Conservation (phyloP, 192 early-diverging fungal genomes). For the Backusella tarrabulga region DNA sequence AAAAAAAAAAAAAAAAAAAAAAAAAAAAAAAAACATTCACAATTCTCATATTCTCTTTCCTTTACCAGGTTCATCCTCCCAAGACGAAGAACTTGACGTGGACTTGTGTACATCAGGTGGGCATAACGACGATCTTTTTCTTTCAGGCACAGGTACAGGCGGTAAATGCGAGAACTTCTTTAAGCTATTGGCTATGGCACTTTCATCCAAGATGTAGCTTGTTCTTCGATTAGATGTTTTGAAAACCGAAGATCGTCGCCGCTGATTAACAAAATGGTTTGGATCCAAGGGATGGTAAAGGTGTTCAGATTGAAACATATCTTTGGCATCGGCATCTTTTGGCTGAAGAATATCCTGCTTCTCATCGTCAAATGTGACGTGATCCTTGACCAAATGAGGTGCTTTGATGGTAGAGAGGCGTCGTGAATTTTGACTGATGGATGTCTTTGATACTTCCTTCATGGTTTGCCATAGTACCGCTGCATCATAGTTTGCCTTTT, state of each 20-base stretch:
- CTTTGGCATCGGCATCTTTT: neutral
- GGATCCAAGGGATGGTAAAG: neutral
- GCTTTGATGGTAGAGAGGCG: neutral
- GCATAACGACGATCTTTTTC: neutral
- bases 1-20: neutral
- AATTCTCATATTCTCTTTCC: neutral
- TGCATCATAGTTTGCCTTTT: constrained; percentile 10
- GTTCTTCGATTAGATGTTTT: constrained; percentile 3
- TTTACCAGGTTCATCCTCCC: neutral
- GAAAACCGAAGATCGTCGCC: neutral
- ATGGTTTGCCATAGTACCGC: constrained; percentile 15
- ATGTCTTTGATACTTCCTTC: constrained; percentile 8
- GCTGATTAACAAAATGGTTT: neutral
- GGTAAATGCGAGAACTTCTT: neutral
- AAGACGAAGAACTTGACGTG: neutral
- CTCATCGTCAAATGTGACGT: neutral
- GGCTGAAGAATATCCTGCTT: neutral
- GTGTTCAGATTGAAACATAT: neutral
- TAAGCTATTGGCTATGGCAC: neutral
- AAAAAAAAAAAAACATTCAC: neutral
- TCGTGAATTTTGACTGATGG: neutral
- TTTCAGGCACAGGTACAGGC: neutral
- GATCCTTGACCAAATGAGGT: neutral
- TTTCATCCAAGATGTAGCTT: constrained; percentile 7
- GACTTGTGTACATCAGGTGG: neutral